These are phyloP conservation scores for Aspergillus sparsus DNA, from an alignment of 495 filamentous ascomycete species.

Conservation along the genomic window DNA sequence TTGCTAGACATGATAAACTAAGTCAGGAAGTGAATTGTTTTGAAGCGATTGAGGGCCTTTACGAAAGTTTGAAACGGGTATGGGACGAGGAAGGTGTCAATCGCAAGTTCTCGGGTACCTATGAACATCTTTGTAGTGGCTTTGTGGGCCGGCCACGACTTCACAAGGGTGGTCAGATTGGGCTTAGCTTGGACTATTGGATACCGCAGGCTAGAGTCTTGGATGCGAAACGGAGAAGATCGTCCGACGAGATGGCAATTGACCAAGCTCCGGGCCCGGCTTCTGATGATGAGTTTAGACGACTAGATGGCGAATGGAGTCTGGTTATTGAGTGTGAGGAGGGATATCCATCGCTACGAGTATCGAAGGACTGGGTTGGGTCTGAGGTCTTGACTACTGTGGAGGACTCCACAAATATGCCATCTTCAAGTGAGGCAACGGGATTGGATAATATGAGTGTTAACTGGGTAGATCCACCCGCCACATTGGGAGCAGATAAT, in stretches of 20 bases:
- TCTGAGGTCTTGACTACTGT: slow-evolving; percentile 35
- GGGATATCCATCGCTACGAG: slow-evolving; percentile 49
- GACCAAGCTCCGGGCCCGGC: slow-evolving; percentile 32
- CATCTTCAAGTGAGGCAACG: slow-evolving; percentile 25
- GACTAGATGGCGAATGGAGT: slow-evolving; percentile 36
- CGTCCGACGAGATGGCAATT: slow-evolving; percentile 39
- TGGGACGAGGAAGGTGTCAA: slow-evolving; percentile 54
- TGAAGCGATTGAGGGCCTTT: slow-evolving; percentile 84
- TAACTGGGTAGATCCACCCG: slow-evolving; percentile 54
- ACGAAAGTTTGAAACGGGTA: slow-evolving; percentile 63
- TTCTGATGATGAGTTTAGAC: slow-evolving; percentile 24
- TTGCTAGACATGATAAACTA: slow-evolving; percentile 77
- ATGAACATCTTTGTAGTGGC: slow-evolving; percentile 50
- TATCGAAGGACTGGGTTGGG: slow-evolving; percentile 49
- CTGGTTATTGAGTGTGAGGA: slow-evolving; percentile 51
- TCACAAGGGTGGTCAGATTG: slow-evolving; percentile 70
- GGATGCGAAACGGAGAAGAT: slow-evolving; percentile 39
- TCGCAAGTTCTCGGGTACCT: slow-evolving; percentile 44
- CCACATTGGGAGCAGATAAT: slow-evolving; percentile 44
- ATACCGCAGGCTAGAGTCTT: slow-evolving; percentile 58
- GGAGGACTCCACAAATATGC: slow-evolving; percentile 26
- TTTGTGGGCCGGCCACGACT: slow-evolving; percentile 75
- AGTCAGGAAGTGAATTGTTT: slow-evolving; percentile 84
- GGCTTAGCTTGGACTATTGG: slow-evolving; percentile 87
- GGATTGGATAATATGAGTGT: slow-evolving; percentile 28